Evolutionary conservation across 2,329 filamentous ascomycete genomes (phyloP).

Genomic region (Cercospora sp.): DNA sequence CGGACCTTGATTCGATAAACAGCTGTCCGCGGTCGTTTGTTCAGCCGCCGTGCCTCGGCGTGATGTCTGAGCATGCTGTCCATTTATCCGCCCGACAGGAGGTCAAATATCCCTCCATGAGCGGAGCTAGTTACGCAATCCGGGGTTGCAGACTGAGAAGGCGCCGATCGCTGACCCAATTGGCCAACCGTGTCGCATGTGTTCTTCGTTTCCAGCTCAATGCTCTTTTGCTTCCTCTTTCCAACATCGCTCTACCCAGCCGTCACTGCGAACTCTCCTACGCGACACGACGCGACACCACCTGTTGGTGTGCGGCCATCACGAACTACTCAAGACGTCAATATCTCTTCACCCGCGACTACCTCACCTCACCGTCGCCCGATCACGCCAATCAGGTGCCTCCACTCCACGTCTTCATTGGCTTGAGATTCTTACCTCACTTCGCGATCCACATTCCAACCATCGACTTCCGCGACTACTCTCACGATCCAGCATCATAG

Average conservation of each 20-base stretch:
- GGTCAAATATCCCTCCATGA: too few relatives aligned
- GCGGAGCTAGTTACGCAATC: too few relatives aligned
- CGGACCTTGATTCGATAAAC: too few relatives aligned
- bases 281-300: neutral
- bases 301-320: neutral
- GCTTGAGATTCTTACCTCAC: neutral
- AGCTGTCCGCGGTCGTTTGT: neutral
- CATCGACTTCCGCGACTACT: neutral
- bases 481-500: constrained; percentile 29
- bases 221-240: neutral
- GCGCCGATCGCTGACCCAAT: too few relatives aligned
- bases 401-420: neutral
- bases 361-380: neutral
- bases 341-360: neutral
- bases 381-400: neutral
- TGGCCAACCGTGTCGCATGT: too few relatives aligned
- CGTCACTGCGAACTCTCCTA: neutral
- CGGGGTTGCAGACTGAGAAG: too few relatives aligned
- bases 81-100: too few relatives aligned
- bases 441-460: neutral
- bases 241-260: neutral
- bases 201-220: neutral
- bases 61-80: too few relatives aligned
- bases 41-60: neutral
- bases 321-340: neutral